phyloP scores from a whole-genome alignment of 345 rosid genomes.

The Mallotus nudiflorus region DNA sequence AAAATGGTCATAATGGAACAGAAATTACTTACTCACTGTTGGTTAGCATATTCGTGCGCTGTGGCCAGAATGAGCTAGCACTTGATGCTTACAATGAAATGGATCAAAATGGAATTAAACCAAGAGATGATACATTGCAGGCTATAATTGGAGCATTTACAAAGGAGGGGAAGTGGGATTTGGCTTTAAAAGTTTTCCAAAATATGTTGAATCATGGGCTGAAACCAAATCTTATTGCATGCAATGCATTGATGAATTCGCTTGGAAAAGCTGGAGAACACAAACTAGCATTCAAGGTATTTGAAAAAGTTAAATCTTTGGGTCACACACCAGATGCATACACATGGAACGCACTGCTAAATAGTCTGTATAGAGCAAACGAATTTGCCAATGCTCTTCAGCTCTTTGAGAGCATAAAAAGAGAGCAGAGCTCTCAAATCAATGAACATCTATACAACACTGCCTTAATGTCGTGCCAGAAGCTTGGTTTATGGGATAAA shows the following conservation, averaged over 20 bases:
- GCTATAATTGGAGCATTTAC: conserved; percentile 58
- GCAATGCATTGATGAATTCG: conserved; percentile 68
- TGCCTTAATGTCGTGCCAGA: conserved; percentile 71
- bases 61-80: conserved; percentile 60
- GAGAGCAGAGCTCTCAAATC: conserved; percentile 32
- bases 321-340: conserved; percentile 68
- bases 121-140: conserved; percentile 54
- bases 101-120: conserved; percentile 46
- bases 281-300: conserved; percentile 56
- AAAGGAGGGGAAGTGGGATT: conserved; percentile 61
- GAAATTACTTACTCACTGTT: conserved; percentile 60
- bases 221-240: conserved; percentile 60
- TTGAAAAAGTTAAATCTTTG: conserved; percentile 41
- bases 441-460: conserved; percentile 58
- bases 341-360: conserved; percentile 75
- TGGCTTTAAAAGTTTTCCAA: conserved; percentile 54
- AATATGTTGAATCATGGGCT: conserved; percentile 47
- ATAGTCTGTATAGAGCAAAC: conserved; percentile 59
- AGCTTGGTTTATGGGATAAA: conserved; percentile 73
- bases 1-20: conserved; percentile 57
- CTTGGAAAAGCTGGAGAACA: conserved; percentile 69
- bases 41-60: conserved; percentile 67
- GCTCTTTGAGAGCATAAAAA: conserved; percentile 59
- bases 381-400: conserved; percentile 55
- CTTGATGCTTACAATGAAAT: conserved; percentile 72